Evolutionary conservation across 2,329 filamentous ascomycete species (phyloP).

Genomic region (Fusarium brevicatenulatum): DNA sequence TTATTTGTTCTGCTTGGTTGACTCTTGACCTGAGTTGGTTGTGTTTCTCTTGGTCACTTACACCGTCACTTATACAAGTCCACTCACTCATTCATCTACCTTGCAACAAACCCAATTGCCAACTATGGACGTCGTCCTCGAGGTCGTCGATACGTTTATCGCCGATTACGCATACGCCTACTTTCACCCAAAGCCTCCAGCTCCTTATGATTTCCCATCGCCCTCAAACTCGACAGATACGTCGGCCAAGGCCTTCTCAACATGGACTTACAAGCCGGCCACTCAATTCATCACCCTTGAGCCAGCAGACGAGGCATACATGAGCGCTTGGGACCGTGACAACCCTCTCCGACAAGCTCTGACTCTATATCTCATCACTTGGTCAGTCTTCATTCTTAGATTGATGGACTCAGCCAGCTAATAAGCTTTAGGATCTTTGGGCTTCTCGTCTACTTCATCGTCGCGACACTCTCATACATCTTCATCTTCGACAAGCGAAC

Average conservation of each 20-base stretch:
- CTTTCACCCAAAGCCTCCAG: conserved; percentile 69
- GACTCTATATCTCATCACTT: conserved; percentile 85
- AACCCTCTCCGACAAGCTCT: conserved; percentile 78
- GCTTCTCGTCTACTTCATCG: conserved; percentile 83
- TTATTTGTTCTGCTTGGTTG: background rate
- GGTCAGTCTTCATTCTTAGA: conserved; percentile 63
- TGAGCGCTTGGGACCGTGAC: conserved; percentile 81
- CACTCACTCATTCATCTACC: background rate
- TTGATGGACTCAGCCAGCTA: background rate
- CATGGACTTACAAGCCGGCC: conserved; percentile 78
- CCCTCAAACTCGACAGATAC: conserved; percentile 62
- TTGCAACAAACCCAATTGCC: background rate
- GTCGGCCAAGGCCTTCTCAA: conserved; percentile 63
- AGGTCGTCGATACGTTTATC: conserved; percentile 82
- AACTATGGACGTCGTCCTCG: conserved; percentile 91
- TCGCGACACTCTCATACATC: conserved; percentile 83
- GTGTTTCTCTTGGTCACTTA: conserved; percentile 10
- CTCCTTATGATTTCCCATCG: conserved; percentile 62
- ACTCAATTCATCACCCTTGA: conserved; percentile 74
- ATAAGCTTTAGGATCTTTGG: conserved; percentile 77
- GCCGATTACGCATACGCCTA: conserved; percentile 83
- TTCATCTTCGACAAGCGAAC: conserved; percentile 94
- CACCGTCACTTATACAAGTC: background rate
- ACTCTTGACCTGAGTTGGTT: background rate
- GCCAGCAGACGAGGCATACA: conserved; percentile 80